Percentiles rank a stretch among this genome's conserved stretches.
Evolutionary conservation across 1,139 yeast genomes (phyloP).

Genomic region (Groenewaldozyma auringiensis): DNA sequence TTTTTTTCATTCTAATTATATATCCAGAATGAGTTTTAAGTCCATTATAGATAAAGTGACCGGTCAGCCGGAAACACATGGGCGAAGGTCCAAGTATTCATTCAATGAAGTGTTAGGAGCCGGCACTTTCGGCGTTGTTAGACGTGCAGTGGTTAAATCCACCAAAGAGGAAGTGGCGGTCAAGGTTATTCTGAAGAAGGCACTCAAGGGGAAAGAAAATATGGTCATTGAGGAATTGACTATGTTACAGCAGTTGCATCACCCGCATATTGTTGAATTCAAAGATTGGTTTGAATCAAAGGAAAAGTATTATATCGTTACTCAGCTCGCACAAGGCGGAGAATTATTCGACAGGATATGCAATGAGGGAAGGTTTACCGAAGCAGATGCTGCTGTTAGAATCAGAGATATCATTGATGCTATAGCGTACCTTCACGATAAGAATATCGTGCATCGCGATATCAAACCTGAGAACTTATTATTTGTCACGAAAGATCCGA

Average conservation of each 20-base stretch:
- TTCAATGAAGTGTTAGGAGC: conserved; percentile 84
- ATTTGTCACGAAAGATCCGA: conserved; percentile 46
- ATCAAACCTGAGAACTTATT: conserved; percentile 84
- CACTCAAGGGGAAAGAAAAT: conserved; percentile 64
- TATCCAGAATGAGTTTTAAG: conserved; percentile 18
- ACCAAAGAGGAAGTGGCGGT: conserved; percentile 74
- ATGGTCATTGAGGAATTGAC: conserved; percentile 68
- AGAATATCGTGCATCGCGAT: conserved; percentile 82
- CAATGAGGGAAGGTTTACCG: conserved; percentile 70
- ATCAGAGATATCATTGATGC: conserved; percentile 68
- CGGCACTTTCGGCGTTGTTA: conserved; percentile 84
- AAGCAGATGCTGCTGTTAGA: conserved; percentile 69
- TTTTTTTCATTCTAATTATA: too few relatives aligned
- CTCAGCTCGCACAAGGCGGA: conserved; percentile 80
- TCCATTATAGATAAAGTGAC: conserved; percentile 40
- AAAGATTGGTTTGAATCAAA: conserved; percentile 84
- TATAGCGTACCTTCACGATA: conserved; percentile 59
- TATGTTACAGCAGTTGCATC: conserved; percentile 56
- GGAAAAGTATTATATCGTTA: conserved; percentile 39
- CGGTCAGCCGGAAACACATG: conserved; percentile 68
- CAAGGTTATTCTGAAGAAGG: conserved; percentile 75
- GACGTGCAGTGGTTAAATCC: conserved; percentile 56
- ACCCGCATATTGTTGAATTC: conserved; percentile 77
- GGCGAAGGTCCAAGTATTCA: conserved; percentile 54
- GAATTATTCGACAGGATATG: conserved; percentile 82